Conservation (phyloP, 768 basidiomycete species). For the Tylopilus felleus region DNA sequence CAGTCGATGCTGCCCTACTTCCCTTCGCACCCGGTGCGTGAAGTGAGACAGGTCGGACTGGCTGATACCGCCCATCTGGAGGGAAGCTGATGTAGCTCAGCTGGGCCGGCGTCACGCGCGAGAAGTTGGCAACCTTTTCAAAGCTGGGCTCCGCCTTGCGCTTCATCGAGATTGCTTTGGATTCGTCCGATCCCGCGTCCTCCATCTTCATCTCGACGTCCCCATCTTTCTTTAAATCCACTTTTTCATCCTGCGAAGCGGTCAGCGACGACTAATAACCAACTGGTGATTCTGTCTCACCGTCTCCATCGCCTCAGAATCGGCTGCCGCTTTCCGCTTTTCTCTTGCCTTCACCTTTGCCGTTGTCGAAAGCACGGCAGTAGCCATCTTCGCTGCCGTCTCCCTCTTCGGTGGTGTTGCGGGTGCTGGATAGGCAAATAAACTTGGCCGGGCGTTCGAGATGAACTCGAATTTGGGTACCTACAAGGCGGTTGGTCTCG, state of each 20-base stretch:
- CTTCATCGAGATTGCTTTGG: slow-evolving; percentile 46
- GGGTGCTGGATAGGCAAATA: slow-evolving; percentile 88
- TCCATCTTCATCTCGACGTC: slow-evolving; percentile 83
- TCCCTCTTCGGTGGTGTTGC: slow-evolving; percentile 92
- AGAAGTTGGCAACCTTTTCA: slow-evolving; percentile 81
- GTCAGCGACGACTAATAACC: slow-evolving; percentile 12
- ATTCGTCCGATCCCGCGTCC: slow-evolving; percentile 52
- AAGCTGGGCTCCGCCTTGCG: slow-evolving; percentile 73
- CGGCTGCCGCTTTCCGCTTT: slow-evolving; percentile 84
- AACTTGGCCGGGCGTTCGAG: slow-evolving; percentile 85
- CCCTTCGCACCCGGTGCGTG: slow-evolving; percentile 32
- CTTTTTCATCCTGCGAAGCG: slow-evolving; percentile 48
- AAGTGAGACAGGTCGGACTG: slow-evolving; percentile 76
- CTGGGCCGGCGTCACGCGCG: slow-evolving; percentile 89
- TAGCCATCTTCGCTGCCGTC: slow-evolving; percentile 84
- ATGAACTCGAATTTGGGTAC: slow-evolving; percentile 91
- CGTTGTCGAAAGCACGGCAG: slow-evolving; percentile 95
- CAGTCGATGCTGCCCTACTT: slow-evolving; percentile 28
- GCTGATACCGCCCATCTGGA: slow-evolving; percentile 74
- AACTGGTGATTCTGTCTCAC: slow-evolving; percentile 42
- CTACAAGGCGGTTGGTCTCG: slow-evolving; percentile 38
- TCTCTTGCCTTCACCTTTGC: slow-evolving; percentile 96
- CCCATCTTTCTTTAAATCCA: slow-evolving; percentile 50
- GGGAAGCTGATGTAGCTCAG: slow-evolving; percentile 84
- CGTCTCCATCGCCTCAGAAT: slow-evolving; percentile 78